These are phyloP conservation scores for Trametes gibbosa DNA, from an alignment of 768 basidiomycete genomes.

Conservation along the genomic window DNA sequence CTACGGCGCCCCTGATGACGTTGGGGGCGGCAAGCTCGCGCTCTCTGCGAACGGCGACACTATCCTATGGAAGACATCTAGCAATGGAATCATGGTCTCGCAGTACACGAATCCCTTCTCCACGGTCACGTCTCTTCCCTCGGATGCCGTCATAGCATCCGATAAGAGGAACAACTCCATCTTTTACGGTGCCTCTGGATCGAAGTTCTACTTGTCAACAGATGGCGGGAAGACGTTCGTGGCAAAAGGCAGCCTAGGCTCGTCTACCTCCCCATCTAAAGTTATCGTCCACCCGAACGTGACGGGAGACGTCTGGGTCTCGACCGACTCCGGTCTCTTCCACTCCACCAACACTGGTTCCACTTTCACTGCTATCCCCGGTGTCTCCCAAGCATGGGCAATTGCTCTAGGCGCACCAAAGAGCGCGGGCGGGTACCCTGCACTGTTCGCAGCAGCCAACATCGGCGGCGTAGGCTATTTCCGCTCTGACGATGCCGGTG, in stretches of 20 bases:
- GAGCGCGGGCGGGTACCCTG: slow-evolving; percentile 46
- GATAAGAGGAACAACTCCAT: slow-evolving; percentile 56
- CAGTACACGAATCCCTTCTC: slow-evolving; percentile 48
- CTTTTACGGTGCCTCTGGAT: slow-evolving; percentile 58
- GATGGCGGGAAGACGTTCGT: slow-evolving; percentile 55
- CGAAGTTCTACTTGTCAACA: slow-evolving; percentile 58
- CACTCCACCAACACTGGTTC: slow-evolving; percentile 53
- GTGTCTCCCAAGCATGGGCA: slow-evolving; percentile 52
- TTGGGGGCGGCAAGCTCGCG: slow-evolving; percentile 33
- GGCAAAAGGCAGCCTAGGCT: slow-evolving; percentile 41
- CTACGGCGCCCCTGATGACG: slow-evolving; percentile 51
- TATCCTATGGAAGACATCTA: slow-evolving; percentile 53
- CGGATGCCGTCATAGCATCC: slow-evolving; percentile 54
- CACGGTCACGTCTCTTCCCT: slow-evolving; percentile 50
- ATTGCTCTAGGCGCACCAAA: slow-evolving; percentile 55
- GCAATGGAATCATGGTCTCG: slow-evolving; percentile 52
- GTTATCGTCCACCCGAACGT: slow-evolving; percentile 52
- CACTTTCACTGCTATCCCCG: slow-evolving; percentile 46
- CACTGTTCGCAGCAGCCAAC: slow-evolving; percentile 54
- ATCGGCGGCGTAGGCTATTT: slow-evolving; percentile 51
- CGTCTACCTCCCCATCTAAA: slow-evolving; percentile 48
- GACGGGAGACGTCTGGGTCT: slow-evolving; percentile 64
- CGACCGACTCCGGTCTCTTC: slow-evolving; percentile 55
- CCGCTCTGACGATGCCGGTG: slow-evolving; percentile 54
- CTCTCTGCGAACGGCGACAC: slow-evolving; percentile 54